Conservation (phyloP, 441 rosid species). For the Macaranga tanarius region DNA sequence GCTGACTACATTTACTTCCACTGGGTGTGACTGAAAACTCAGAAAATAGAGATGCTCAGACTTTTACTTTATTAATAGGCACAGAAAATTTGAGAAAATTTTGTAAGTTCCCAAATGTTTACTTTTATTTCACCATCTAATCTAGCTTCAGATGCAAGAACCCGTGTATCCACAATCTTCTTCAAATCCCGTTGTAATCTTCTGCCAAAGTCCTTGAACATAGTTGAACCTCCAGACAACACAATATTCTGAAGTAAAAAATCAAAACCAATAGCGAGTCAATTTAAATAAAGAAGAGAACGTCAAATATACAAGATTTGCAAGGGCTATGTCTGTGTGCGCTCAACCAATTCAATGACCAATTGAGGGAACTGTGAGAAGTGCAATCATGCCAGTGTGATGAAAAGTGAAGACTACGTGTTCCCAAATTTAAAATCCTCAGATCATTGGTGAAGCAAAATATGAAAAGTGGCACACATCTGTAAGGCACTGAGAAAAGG, state of each 20-base stretch:
- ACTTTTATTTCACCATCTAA: conserved; percentile 77
- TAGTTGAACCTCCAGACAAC: conserved; percentile 97
- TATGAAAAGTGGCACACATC: neutral
- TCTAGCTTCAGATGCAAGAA: conserved; percentile 78
- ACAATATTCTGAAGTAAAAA: conserved; percentile 76
- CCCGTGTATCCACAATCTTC: conserved; percentile 95
- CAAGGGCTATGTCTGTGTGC: neutral
- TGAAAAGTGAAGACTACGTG: neutral
- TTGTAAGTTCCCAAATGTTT: conserved; percentile 18
- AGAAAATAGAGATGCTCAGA: conserved; percentile 19
- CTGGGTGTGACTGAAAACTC: conserved; percentile 69
- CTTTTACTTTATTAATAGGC: conserved; percentile 9
- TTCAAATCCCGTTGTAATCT: conserved; percentile 98
- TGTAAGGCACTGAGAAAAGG: neutral
- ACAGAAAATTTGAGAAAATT: neutral
- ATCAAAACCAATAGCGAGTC: conserved; percentile 12
- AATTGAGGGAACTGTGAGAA: neutral
- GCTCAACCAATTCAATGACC: conserved; percentile 1
- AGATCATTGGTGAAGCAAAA: neutral
- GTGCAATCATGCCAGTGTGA: conserved; percentile 1
- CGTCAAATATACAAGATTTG: conserved; percentile 1
- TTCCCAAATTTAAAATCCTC: neutral
- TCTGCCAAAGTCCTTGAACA: conserved; percentile 99
- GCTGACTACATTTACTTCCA: conserved; percentile 97
- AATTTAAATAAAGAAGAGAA: neutral